phyloP scores from a whole-genome alignment of 371 early-diverging fungal species.

The Haplosporangium sp. region DNA sequence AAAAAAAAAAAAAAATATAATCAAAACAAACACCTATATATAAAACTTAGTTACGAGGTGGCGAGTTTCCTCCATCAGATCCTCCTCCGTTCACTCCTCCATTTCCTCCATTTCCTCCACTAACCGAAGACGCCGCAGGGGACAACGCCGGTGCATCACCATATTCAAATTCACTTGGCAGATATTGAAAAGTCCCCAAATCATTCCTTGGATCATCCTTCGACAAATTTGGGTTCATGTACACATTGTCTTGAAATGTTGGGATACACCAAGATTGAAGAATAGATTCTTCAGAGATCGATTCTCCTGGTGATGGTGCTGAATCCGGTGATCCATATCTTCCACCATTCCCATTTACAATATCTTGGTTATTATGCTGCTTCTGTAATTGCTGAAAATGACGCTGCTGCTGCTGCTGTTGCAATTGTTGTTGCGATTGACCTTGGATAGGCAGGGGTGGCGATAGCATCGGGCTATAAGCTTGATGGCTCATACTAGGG shows the following conservation, averaged over 20 bases:
- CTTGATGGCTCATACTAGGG: conserved; percentile 3
- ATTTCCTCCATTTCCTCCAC: conserved; percentile 15
- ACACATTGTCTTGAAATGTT: conserved; percentile 28
- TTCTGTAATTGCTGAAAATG: neutral
- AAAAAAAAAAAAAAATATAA: neutral
- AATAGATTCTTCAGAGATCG: conserved; percentile 32
- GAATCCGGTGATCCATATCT: conserved; percentile 31
- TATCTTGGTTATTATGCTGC: neutral
- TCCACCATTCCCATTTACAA: neutral
- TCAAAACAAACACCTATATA: no score
- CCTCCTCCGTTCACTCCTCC: conserved; percentile 12
- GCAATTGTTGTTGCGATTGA: conserved; percentile 8
- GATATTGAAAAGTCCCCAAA: conserved; percentile 29
- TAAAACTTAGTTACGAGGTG: neutral
- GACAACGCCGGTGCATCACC: conserved; percentile 39
- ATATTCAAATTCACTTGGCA: conserved; percentile 48
- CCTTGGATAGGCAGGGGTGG: conserved; percentile 5
- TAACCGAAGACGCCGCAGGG: conserved; percentile 25
- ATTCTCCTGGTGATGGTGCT: conserved; percentile 21
- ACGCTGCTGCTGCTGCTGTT: conserved; percentile 6
- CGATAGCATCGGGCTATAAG: neutral
- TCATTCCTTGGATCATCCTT: conserved; percentile 47
- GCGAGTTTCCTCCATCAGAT: conserved; percentile 7
- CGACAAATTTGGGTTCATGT: conserved; percentile 32
- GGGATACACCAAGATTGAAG: conserved; percentile 36